These are phyloP conservation scores for Bathelium albidoporum DNA, from an alignment of 495 filamentous ascomycete genomes.

Conservation along the genomic window DNA sequence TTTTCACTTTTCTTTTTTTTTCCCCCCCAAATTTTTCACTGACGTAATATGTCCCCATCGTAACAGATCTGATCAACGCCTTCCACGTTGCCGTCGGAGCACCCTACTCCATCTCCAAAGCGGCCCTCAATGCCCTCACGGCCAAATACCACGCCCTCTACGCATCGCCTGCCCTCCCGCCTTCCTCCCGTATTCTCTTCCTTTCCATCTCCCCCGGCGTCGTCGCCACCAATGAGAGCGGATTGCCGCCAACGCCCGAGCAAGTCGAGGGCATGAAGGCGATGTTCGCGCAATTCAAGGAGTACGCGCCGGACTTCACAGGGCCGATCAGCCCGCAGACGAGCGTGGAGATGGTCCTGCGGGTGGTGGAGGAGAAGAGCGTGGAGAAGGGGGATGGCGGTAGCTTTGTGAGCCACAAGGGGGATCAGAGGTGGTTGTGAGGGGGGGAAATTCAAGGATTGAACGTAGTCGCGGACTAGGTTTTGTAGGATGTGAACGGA, in stretches of 20 bases:
- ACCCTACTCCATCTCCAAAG: slow-evolving; percentile 21
- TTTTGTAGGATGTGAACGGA: too few species aligned
- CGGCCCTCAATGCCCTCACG: slow-evolving; percentile 19
- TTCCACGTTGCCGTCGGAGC: slow-evolving; percentile 11
- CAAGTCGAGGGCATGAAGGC: slow-evolving; percentile 6
- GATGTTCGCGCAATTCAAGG: slow-evolving; percentile 15
- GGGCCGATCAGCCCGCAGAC: slow-evolving; percentile 19
- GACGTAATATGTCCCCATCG: neutral
- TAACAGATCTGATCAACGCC: slow-evolving; percentile 14
- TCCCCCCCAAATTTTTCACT: neutral
- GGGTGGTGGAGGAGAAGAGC: slow-evolving; percentile 15
- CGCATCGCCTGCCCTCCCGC: slow-evolving; percentile 9
- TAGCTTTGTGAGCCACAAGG: slow-evolving; percentile 18
- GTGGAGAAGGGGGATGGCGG: slow-evolving; percentile 14
- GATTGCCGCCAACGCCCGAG: neutral
- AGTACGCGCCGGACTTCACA: slow-evolving; percentile 18
- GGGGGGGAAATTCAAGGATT: too few species aligned
- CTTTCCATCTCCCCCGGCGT: slow-evolving; percentile 19
- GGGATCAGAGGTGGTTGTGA: slow-evolving; percentile 22
- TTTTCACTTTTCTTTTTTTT: neutral
- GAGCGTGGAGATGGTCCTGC: slow-evolving; percentile 16
- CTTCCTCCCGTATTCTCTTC: slow-evolving; percentile 17
- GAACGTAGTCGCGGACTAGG: too few species aligned
- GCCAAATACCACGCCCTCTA: slow-evolving; percentile 20
- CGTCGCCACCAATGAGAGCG: slow-evolving; percentile 14